phyloP scores from a whole-genome alignment of 257 asterid species.

The Penstemon eatonii region DNA sequence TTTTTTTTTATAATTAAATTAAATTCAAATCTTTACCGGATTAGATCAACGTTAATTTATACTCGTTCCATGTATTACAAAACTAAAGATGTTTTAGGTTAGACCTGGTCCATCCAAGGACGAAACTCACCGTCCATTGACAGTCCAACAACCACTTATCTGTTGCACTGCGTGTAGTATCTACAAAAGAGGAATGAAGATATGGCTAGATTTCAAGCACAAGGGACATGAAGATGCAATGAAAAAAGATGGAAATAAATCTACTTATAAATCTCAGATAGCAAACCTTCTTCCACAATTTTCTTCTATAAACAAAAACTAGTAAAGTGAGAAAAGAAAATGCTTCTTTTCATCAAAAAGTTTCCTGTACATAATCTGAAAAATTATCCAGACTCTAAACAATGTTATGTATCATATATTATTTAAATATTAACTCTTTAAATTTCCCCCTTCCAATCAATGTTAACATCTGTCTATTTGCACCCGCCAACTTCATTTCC shows the following conservation, averaged over 20 bases:
- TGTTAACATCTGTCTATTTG: slow-evolving; percentile 35
- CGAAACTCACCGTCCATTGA: no score
- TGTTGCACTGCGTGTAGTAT: no score
- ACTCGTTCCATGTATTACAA: no score
- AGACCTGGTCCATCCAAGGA: no score
- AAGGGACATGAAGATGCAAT: background rate
- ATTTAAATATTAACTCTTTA: slow-evolving; percentile 28
- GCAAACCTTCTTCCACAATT: background rate
- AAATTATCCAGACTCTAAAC: slow-evolving; percentile 27
- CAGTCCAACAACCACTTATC: no score
- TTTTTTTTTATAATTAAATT: no score
- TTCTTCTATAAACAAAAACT: no score
- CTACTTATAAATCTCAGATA: background rate
- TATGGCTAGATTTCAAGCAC: no score
- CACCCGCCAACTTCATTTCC: slow-evolving; percentile 36
- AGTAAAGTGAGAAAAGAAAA: background rate
- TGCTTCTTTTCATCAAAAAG: slow-evolving; percentile 20
- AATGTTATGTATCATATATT: slow-evolving; percentile 32
- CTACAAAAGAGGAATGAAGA: no score
- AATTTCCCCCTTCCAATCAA: slow-evolving; percentile 31
- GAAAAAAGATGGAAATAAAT: background rate
- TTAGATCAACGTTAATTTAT: no score
- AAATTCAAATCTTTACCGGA: no score
- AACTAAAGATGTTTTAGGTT: no score
- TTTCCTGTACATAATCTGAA: slow-evolving; percentile 28